phyloP scores from a whole-genome alignment of 164 flowering plant genomes.

The grape (Vitis vinifera) region DNA sequence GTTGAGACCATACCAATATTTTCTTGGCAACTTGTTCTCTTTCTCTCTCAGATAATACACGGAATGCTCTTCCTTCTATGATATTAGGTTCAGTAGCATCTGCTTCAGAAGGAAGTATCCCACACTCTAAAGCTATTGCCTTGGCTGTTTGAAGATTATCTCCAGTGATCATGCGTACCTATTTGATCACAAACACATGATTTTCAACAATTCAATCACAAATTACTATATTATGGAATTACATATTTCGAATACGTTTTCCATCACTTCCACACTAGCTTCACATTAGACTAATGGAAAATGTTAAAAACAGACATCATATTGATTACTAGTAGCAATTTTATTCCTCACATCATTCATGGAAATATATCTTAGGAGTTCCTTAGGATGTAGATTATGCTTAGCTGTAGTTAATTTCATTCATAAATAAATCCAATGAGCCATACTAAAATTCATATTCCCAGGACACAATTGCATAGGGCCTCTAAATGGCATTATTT shows the following conservation, averaged over 20 bases:
- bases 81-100: constrained; percentile 27
- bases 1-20: constrained; percentile 31
- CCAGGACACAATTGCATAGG: background rate
- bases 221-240: background rate
- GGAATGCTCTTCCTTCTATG: constrained; percentile 46
- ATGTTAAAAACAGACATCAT: background rate
- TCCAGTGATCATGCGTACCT: constrained; percentile 61
- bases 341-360: background rate
- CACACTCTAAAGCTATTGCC: constrained; percentile 57
- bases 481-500: background rate
- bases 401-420: background rate
- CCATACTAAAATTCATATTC: background rate
- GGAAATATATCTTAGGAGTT: background rate
- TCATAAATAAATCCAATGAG: background rate
- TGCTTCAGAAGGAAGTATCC: constrained; percentile 33
- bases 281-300: background rate
- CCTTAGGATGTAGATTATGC: background rate
- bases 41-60: constrained; percentile 37
- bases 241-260: background rate
- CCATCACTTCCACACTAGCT: background rate
- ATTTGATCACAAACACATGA: background rate
- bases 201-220: background rate
- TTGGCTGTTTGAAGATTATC: constrained; percentile 57
- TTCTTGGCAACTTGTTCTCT: constrained; percentile 38
- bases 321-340: background rate